Percentiles rank a stretch among this genome's conserved stretches.
Conservation (phyloP, 2,329 filamentous ascomycete genomes). For the Paracoccidioides lutzii region DNA sequence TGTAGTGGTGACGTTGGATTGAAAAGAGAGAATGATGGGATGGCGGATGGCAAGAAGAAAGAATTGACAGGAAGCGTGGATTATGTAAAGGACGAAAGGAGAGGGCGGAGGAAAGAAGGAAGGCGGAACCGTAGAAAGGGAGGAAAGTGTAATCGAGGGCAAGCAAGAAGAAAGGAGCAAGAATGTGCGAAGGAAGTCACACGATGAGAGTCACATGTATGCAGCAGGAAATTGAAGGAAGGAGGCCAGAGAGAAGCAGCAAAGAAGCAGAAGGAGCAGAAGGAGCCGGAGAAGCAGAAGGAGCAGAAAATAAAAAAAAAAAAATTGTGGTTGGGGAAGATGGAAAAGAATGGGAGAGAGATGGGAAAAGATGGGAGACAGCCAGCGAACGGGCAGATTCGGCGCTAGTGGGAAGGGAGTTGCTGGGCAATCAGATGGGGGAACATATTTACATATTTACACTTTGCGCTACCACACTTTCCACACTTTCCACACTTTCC, state of each 20-base stretch:
- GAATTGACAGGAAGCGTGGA: too few species aligned
- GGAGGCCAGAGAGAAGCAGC: constrained; percentile 5
- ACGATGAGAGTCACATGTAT: too few species aligned
- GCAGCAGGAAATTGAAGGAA: too few species aligned
- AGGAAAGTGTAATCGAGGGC: background rate
- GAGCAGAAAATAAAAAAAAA: background rate
- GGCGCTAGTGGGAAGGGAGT: constrained; percentile 15
- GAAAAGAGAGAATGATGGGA: too few species aligned
- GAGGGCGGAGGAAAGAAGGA: too few species aligned
- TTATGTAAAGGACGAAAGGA: too few species aligned
- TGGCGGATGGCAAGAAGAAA: too few species aligned
- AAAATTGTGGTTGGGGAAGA: too few species aligned
- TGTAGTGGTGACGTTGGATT: too few species aligned
- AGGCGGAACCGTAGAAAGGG: too few species aligned
- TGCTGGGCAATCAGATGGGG: background rate
- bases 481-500: too few species aligned
- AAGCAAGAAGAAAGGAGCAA: constrained; percentile 7
- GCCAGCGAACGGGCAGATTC: constrained; percentile 8
- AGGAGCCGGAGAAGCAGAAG: constrained; percentile 8
- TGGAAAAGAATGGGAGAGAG: constrained; percentile 3
- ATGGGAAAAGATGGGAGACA: background rate
- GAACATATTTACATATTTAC: background rate
- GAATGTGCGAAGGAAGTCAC: background rate
- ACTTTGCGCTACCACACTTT: too few species aligned
- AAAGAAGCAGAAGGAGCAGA: constrained; percentile 5